Evolutionary conservation across 2,329 filamentous ascomycete species (phyloP).

Genomic region (Colletotrichum chrysophilum): DNA sequence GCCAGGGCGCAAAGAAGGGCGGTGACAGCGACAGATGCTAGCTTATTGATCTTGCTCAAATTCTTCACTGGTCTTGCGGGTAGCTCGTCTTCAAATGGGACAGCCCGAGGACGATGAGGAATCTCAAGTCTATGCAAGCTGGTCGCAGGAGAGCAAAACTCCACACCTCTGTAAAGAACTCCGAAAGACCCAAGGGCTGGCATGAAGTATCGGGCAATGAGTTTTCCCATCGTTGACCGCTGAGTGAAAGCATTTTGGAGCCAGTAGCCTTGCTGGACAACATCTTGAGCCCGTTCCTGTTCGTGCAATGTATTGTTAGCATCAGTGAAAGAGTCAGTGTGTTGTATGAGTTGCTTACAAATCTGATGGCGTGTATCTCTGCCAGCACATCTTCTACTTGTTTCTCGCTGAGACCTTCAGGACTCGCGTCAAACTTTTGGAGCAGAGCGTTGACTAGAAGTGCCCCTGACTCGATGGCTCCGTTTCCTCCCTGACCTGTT

Average conservation of each 20-base stretch:
- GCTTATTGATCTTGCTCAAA: background rate
- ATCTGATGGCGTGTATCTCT: background rate
- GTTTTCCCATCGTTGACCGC: background rate
- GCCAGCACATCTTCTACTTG: background rate
- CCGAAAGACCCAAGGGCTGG: background rate
- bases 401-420: background rate
- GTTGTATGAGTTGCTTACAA: background rate
- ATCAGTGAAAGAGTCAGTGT: background rate
- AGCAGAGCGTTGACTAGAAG: slow-evolving; percentile 23
- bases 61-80: background rate
- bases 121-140: background rate
- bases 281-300: background rate
- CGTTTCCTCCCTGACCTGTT: slow-evolving; percentile 28
- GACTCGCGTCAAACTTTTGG: background rate
- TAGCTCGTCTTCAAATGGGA: slow-evolving; percentile 2
- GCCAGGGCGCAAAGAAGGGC: background rate
- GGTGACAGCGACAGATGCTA: background rate
- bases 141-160: background rate
- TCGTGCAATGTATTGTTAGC: background rate
- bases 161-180: background rate
- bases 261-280: background rate
- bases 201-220: background rate
- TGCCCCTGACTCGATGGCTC: slow-evolving; percentile 27
- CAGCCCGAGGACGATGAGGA: background rate
- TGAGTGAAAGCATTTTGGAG: background rate